A percentile compares a stretch with the other conserved stretches of the same genome.
These are phyloP conservation scores for Coffea canephora DNA, from an alignment of 257 asterid species.

Conservation along the genomic window DNA sequence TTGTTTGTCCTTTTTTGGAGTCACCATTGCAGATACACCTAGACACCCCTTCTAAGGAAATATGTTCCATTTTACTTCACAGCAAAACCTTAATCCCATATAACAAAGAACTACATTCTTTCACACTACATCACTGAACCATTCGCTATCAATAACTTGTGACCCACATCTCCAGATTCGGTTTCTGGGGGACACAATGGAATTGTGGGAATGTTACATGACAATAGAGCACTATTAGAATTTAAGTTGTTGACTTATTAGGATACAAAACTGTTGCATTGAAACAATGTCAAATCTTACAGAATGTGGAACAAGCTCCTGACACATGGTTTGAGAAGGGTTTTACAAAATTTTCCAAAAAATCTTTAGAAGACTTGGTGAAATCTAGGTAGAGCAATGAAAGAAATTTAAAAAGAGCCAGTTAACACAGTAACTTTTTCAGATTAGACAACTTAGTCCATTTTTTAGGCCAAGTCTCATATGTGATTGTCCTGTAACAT, in stretches of 20 bases:
- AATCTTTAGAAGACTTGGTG: not conserved
- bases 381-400: not conserved
- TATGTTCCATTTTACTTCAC: no score
- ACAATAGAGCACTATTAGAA: not conserved
- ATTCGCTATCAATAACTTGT: not conserved
- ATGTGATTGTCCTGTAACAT: no score
- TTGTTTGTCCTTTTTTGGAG: no score
- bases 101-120: not conserved
- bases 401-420: not conserved
- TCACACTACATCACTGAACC: not conserved
- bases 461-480: not conserved
- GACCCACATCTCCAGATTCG: not conserved
- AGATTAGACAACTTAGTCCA: not conserved
- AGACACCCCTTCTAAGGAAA: not conserved
- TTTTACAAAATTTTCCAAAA: not conserved
- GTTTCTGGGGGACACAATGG: not conserved
- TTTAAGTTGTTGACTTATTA: not conserved
- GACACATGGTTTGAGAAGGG: not conserved
- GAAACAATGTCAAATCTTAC: not conserved
- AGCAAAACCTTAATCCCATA: not conserved
- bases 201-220: not conserved
- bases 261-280: not conserved
- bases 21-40: not conserved
- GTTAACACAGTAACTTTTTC: no score
- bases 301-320: not conserved